Evolutionary conservation across 345 rosid genomes (phyloP).

Genomic region (Draba incana): DNA sequence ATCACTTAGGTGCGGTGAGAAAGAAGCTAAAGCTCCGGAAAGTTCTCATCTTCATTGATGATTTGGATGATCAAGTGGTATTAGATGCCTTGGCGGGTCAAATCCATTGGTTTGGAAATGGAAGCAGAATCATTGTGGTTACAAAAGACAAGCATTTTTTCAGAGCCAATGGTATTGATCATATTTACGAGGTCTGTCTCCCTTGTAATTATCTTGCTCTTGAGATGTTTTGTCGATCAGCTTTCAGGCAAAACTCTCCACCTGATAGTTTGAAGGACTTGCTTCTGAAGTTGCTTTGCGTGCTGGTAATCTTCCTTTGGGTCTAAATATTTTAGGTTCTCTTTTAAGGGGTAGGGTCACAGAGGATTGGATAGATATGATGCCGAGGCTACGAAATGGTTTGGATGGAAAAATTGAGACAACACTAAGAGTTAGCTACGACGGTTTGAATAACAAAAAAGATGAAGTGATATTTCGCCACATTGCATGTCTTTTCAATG

Average conservation of each 20-base stretch:
- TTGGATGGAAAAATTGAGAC: no score
- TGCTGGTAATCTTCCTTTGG: constrained; percentile 40
- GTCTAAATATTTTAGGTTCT: constrained; percentile 38
- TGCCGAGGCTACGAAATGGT: no score
- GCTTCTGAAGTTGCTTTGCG: background rate
- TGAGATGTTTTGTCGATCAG: background rate
- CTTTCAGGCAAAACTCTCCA: constrained; percentile 24
- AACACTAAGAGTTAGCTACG: no score
- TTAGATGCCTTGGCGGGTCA: constrained; percentile 39
- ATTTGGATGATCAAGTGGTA: constrained; percentile 38
- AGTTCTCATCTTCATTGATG: constrained; percentile 37
- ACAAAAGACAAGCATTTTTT: constrained; percentile 47
- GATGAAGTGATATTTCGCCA: no score
- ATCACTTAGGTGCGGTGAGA: background rate
- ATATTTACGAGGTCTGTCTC: background rate
- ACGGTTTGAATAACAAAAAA: no score
- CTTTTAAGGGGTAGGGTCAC: background rate
- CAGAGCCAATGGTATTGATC: background rate
- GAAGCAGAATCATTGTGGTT: constrained; percentile 35
- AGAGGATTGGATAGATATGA: constrained; percentile 27
- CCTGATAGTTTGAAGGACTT: background rate
- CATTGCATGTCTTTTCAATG: no score
- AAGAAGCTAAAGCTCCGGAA: background rate
- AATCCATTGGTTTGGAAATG: constrained; percentile 41
- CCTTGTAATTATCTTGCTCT: constrained; percentile 2